Evolutionary conservation across 345 rosid genomes (phyloP).

Genomic region (Hibiscus mutabilis): DNA sequence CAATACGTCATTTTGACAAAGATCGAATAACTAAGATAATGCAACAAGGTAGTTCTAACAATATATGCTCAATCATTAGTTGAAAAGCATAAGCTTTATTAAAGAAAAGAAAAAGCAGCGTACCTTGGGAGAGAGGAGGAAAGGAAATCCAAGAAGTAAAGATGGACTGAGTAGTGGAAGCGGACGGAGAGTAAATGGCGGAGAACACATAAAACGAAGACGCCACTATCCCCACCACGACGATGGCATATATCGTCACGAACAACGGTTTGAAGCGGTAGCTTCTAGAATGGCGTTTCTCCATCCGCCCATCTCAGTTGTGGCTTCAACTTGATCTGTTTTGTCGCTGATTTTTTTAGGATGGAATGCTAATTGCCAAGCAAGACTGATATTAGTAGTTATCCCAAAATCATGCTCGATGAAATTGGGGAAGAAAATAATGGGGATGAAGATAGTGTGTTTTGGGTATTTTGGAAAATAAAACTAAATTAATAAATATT

Average conservation of each 20-base stretch:
- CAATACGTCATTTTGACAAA: background rate
- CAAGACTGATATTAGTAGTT: background rate
- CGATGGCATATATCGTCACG: constrained; percentile 71
- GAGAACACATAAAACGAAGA: constrained; percentile 82
- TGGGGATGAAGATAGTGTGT: too few species aligned
- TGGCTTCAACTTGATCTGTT: background rate
- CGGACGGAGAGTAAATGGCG: constrained; percentile 54
- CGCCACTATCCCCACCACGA: constrained; percentile 59
- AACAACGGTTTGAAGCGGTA: constrained; percentile 65
- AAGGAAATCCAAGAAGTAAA: constrained; percentile 58
- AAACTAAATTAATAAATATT: too few species aligned
- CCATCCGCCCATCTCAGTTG: constrained; percentile 45
- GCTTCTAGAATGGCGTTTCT: constrained; percentile 61
- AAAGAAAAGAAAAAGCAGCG: background rate
- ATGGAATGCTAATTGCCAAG: background rate
- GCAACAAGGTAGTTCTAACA: background rate
- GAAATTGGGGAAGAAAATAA: constrained; percentile 90
- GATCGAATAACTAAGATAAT: background rate
- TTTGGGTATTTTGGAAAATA: too few species aligned
- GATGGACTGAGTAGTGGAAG: constrained; percentile 22
- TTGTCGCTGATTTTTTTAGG: background rate
- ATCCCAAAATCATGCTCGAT: constrained; percentile 34
- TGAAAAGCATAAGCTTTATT: background rate
- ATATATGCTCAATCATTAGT: constrained; percentile 1
- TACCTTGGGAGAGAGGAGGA: constrained; percentile 28